phyloP scores from a whole-genome alignment of 2,329 filamentous ascomycete species.

The Talaromyces sp. region DNA sequence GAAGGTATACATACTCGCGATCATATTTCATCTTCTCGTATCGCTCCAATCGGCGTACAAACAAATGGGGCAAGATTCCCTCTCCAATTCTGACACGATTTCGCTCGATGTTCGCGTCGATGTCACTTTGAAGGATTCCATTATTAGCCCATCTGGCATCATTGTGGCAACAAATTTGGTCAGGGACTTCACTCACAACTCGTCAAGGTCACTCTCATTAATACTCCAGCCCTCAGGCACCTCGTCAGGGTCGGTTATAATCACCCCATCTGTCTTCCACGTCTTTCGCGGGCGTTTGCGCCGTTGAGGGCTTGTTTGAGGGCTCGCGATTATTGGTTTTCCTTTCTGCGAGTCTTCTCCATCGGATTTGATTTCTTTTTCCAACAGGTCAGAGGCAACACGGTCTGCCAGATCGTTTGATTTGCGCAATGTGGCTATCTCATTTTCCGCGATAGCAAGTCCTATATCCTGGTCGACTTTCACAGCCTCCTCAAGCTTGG shows the following conservation, averaged over 20 bases:
- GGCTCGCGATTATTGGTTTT: no score
- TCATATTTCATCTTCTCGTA: neutral
- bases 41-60: neutral
- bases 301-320: no score
- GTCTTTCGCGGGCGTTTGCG: neutral
- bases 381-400: no score
- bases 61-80: conserved; percentile 2
- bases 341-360: neutral
- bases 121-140: no score
- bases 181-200: neutral
- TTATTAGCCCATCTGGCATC: no score
- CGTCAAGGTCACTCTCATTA: neutral
- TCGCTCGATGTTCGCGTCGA: conserved; percentile 3
- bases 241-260: neutral
- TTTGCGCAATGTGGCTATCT: no score
- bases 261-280: neutral
- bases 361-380: no score
- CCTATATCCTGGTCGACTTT: no score
- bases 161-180: no score
- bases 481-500: no score
- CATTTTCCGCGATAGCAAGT: no score
- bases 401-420: no score
- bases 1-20: neutral
- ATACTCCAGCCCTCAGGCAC: neutral
- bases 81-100: conserved; percentile 1